Conservation (phyloP, 306 rosid species). For the Inga leiocalycina region DNA sequence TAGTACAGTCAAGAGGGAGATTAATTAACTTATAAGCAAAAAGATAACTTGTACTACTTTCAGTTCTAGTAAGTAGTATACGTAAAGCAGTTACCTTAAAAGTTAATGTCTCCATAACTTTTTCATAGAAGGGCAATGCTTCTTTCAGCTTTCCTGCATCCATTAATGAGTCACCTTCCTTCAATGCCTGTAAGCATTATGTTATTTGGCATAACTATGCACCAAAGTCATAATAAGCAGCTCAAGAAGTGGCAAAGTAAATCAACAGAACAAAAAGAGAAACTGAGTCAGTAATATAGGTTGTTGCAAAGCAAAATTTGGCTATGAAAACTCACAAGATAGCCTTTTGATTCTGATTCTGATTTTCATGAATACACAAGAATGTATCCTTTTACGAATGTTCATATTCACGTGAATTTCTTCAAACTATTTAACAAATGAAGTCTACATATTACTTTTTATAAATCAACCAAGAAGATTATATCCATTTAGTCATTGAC, state of each 20-base stretch:
- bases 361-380: not conserved
- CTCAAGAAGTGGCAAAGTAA: constrained; percentile 20
- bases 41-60: constrained; percentile 16
- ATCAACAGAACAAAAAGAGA: constrained; percentile 1
- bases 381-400: not conserved
- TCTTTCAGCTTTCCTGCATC: constrained; percentile 65
- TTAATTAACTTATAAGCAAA: not conserved
- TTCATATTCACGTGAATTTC: not conserved
- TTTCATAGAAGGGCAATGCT: constrained; percentile 72
- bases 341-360: not conserved
- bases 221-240: constrained; percentile 2
- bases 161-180: constrained; percentile 83
- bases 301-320: not conserved
- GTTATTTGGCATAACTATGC: not conserved
- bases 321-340: constrained; percentile 17
- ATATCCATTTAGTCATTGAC: not conserved
- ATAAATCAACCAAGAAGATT: constrained; percentile 17
- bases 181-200: constrained; percentile 53
- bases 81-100: constrained; percentile 61
- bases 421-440: not conserved
- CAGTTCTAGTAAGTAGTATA: constrained; percentile 3
- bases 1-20: constrained; percentile 27
- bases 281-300: not conserved
- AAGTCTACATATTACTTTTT: constrained; percentile 16
- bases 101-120: constrained; percentile 67